phyloP scores from a whole-genome alignment of 805 yeast species.

The Naumovozyma castellii region DNA sequence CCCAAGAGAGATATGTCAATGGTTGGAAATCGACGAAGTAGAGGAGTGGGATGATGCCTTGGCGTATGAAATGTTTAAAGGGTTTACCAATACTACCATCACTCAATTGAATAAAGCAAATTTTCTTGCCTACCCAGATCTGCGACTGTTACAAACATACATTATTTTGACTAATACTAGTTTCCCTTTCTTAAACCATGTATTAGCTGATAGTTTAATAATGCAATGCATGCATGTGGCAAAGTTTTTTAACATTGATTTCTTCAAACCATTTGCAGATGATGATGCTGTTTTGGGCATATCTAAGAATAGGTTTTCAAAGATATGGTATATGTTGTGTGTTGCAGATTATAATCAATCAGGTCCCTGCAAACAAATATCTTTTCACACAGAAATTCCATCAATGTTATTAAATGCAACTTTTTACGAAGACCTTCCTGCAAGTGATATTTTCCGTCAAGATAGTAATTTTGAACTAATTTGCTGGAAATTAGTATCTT shows the following conservation, averaged over 20 bases:
- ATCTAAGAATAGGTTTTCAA: conserved; percentile 18
- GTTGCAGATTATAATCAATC: conserved; percentile 21
- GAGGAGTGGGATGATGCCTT: conserved; percentile 11
- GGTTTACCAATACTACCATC: conserved; percentile 12
- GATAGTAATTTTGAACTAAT: conserved; percentile 24
- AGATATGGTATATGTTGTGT: conserved; percentile 25
- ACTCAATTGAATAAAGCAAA: conserved; percentile 13
- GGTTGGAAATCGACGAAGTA: conserved; percentile 4
- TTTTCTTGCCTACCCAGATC: conserved; percentile 19
- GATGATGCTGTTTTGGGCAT: conserved; percentile 18
- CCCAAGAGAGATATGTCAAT: conserved; percentile 4
- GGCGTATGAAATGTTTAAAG: conserved; percentile 10
- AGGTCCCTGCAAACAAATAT: conserved; percentile 14
- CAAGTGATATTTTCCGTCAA: conserved; percentile 18
- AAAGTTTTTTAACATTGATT: conserved; percentile 18
- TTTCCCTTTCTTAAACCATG: conserved; percentile 8
- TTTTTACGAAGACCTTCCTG: conserved; percentile 18
- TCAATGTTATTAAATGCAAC: conserved; percentile 25
- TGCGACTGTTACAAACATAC: conserved; percentile 20
- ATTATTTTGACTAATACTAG: conserved; percentile 22
- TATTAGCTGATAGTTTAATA: conserved; percentile 14
- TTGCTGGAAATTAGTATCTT: conserved; percentile 24
- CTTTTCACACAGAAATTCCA: conserved; percentile 18
- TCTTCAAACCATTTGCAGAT: conserved; percentile 13
- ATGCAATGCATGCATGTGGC: conserved; percentile 19